Percentiles rank a stretch among this genome's conserved stretches.
phyloP scores from a whole-genome alignment of 495 filamentous ascomycete species.

The Lophiostoma macrostomum region DNA sequence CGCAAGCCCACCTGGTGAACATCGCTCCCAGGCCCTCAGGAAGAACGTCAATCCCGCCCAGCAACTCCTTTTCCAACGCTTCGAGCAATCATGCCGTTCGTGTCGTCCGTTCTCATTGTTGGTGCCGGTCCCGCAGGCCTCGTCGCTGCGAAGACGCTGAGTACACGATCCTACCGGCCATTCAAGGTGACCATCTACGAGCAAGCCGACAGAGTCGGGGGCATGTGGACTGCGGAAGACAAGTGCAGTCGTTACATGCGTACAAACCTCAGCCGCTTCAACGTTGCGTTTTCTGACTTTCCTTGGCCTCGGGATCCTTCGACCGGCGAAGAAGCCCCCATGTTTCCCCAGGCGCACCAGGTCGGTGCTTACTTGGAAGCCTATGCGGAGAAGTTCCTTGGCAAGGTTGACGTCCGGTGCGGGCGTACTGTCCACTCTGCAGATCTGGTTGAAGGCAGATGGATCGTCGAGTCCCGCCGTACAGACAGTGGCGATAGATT shows the following conservation, averaged over 20 bases:
- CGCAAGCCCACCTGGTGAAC: no score
- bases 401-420: conserved; percentile 48
- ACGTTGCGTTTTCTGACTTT: conserved; percentile 75
- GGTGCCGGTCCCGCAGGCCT: conserved; percentile 82
- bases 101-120: conserved; percentile 44
- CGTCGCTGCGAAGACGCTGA: conserved; percentile 75
- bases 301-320: conserved; percentile 54
- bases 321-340: conserved; percentile 43
- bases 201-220: conserved; percentile 60
- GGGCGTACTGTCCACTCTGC: conserved; percentile 53
- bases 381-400: conserved; percentile 60
- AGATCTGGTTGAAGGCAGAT: conserved; percentile 42
- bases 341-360: conserved; percentile 72
- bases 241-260: conserved; percentile 60
- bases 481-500: no score
- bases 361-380: conserved; percentile 69
- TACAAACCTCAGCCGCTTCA: conserved; percentile 76
- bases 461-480: conserved; percentile 49
- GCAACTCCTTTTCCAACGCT: neutral
- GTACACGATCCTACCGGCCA: conserved; percentile 54
- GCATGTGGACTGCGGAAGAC: conserved; percentile 66
- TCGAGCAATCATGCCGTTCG: neutral
- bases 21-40: no score
- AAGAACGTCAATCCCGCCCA: no score
- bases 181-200: conserved; percentile 75